Evolutionary conservation across 2,329 filamentous ascomycete genomes (phyloP).

Genomic region (Akanthomyces dipterigenus): DNA sequence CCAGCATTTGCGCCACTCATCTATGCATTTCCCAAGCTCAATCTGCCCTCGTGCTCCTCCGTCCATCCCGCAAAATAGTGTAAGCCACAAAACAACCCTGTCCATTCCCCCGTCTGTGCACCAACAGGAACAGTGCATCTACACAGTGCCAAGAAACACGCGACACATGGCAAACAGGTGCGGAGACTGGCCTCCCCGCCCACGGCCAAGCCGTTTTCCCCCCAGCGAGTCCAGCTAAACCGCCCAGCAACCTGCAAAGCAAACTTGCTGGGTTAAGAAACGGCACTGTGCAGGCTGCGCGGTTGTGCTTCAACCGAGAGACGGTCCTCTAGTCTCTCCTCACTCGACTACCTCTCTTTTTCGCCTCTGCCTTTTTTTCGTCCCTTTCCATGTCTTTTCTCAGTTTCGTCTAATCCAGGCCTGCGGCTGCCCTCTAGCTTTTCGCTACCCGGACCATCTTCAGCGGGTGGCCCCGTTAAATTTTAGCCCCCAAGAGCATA

Average conservation of each 20-base stretch:
- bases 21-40: not conserved
- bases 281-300: constrained; percentile 1
- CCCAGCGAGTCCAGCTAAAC: constrained; percentile 2
- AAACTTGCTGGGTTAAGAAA: constrained; percentile 1
- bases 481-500: constrained; percentile 6
- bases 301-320: not conserved
- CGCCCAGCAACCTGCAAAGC: constrained; percentile 4
- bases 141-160: not conserved
- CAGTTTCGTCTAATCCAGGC: constrained; percentile 1
- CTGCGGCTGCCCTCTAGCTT: not conserved
- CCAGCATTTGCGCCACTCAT: not conserved
- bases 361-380: not conserved
- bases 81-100: not conserved
- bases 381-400: not conserved
- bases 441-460: constrained; percentile 2
- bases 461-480: constrained; percentile 4
- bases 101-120: not conserved
- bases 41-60: not conserved
- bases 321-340: not conserved
- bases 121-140: not conserved
- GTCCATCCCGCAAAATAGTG: not conserved
- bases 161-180: constrained; percentile 10
- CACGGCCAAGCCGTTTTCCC: not conserved
- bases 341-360: not conserved
- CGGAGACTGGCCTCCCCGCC: constrained; percentile 8